Evolutionary conservation across 352 stramenopile species (phyloP).

Genomic region (Globisporangium yorkense): DNA sequence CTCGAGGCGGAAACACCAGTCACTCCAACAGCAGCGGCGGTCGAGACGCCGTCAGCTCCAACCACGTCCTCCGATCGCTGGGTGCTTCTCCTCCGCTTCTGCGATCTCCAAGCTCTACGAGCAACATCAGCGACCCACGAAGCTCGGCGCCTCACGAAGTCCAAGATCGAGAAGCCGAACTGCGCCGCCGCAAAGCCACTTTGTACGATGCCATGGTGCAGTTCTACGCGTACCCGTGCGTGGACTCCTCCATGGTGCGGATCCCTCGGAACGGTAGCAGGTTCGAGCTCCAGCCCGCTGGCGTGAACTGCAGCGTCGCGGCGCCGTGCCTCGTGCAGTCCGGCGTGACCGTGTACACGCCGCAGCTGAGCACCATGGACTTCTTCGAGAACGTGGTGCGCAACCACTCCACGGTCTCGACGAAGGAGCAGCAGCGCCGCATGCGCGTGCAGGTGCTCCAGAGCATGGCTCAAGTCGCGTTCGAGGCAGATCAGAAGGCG

Average conservation of each 20-base stretch:
- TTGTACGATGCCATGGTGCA: conserved; percentile 30
- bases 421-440: conserved; percentile 15
- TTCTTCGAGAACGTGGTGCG: conserved; percentile 22
- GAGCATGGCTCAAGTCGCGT: conserved; percentile 28
- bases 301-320: conserved; percentile 19
- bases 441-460: conserved; percentile 26
- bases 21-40: background rate
- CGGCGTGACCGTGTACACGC: conserved; percentile 60
- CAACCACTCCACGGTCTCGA: background rate
- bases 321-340: conserved; percentile 35
- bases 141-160: too few species aligned
- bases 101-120: background rate
- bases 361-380: conserved; percentile 19
- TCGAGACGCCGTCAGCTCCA: too few species aligned
- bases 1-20: background rate
- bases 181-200: conserved; percentile 7
- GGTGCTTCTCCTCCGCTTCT: too few species aligned
- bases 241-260: conserved; percentile 16
- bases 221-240: conserved; percentile 39
- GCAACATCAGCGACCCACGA: background rate
- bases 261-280: background rate
- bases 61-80: too few species aligned
- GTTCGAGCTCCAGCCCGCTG: background rate
- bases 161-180: background rate
- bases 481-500: conserved; percentile 33